Conservation (phyloP, 805 yeast species). For the Starmerella bombi region DNA sequence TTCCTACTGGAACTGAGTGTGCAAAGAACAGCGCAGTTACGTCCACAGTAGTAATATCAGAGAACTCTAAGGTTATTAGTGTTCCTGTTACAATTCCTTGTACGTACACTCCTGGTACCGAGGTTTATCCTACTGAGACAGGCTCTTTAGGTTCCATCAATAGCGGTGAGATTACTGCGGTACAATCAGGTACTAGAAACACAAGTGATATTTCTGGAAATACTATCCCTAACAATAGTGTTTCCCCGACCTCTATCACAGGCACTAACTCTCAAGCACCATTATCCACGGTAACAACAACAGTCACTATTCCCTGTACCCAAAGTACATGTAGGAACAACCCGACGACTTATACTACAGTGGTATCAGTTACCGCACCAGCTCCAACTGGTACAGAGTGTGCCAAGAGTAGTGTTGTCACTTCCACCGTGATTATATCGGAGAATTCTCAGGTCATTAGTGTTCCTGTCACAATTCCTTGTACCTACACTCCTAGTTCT, state of each 20-base stretch:
- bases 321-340: constrained; percentile 2
- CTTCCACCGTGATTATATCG: not conserved
- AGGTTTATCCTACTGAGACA: no score
- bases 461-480: constrained; percentile 7
- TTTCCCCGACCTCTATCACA: constrained; percentile 4
- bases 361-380: constrained; percentile 2
- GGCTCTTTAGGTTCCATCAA: no score
- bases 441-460: constrained; percentile 1
- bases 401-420: not conserved
- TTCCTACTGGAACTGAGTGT: constrained; percentile 3
- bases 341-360: constrained; percentile 2
- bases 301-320: constrained; percentile 9
- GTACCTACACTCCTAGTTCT: not conserved
- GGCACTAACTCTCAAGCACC: no score
- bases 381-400: constrained; percentile 3
- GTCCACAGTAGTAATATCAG: constrained; percentile 1
- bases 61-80: constrained; percentile 3
- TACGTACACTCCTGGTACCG: no score
- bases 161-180: not conserved
- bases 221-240: not conserved
- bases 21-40: constrained; percentile 2
- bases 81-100: constrained; percentile 5
- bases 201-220: not conserved
- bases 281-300: not conserved
- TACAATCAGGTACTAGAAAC: not conserved